Evolutionary conservation across 2,329 filamentous ascomycete genomes (phyloP).

Genomic region (Dichotomopilus funicola): DNA sequence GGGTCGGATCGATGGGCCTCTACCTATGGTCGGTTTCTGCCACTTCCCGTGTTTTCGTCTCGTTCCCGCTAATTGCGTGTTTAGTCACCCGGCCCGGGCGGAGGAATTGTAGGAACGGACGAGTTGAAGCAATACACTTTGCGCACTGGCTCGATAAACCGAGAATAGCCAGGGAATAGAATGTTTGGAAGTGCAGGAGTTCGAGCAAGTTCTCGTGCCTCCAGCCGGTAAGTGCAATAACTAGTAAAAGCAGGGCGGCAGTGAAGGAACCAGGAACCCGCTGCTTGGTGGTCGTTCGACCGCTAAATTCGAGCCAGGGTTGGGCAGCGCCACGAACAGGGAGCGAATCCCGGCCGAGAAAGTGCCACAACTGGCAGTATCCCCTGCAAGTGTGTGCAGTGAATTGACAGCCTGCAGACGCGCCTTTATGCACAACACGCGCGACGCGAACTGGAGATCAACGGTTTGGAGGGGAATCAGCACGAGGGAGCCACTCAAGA

Average conservation of each 20-base stretch:
- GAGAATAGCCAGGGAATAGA: neutral
- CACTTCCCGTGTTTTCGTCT: neutral
- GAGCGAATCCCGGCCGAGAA: slow-evolving; percentile 7
- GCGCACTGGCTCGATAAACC: neutral
- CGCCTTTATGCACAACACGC: slow-evolving; percentile 13
- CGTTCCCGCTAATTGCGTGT: neutral
- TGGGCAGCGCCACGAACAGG: neutral
- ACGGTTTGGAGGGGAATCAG: neutral
- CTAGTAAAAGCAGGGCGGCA: neutral
- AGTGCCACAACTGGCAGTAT: neutral
- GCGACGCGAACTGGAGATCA: slow-evolving; percentile 3
- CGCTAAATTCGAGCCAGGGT: too few relatives aligned
- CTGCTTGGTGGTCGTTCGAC: neutral
- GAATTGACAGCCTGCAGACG: slow-evolving; percentile 15
- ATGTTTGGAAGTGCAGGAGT: neutral
- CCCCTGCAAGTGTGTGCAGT: slow-evolving; percentile 7
- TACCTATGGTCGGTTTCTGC: neutral
- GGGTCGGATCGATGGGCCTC: slow-evolving; percentile 12
- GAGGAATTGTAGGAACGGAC: neutral
- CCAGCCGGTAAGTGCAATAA: neutral
- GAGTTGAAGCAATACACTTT: neutral
- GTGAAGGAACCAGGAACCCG: slow-evolving; percentile 16
- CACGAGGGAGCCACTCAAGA: too few relatives aligned
- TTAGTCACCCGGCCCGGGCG: neutral
- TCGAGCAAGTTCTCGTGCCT: neutral